A percentile compares a stretch with the other conserved stretches of the same genome.
Conservation (phyloP, 202 grass and related monocot genomes). For the Zoysia matrella region DNA sequence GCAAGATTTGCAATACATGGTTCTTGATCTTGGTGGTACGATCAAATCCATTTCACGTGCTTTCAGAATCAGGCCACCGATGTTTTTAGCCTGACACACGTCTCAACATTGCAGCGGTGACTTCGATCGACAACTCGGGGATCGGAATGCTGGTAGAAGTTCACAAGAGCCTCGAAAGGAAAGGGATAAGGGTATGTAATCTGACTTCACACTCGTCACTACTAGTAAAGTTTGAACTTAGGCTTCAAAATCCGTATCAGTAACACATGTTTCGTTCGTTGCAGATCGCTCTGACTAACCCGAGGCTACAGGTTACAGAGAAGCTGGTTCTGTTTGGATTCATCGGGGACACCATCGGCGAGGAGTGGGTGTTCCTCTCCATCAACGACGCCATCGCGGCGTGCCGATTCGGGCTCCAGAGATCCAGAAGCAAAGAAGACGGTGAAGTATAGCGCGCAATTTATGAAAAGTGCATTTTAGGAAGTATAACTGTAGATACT, state of each 20-base stretch:
- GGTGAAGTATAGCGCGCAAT: slow-evolving; percentile 47
- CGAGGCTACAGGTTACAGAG: slow-evolving; percentile 63
- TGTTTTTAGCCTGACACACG: not conserved
- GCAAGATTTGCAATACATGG: slow-evolving; percentile 62
- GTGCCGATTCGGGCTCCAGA: slow-evolving; percentile 66
- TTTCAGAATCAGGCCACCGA: not conserved
- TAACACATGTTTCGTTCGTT: not conserved
- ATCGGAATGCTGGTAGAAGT: slow-evolving; percentile 76
- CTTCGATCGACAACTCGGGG: slow-evolving; percentile 83
- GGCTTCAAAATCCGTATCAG: not conserved
- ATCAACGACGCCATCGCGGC: slow-evolving; percentile 69
- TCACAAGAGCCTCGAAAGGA: slow-evolving; percentile 58
- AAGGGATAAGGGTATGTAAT: slow-evolving; percentile 63
- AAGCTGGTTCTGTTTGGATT: slow-evolving; percentile 66
- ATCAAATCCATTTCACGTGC: slow-evolving; percentile 20
- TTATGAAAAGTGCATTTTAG: slow-evolving; percentile 14
- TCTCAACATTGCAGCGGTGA: slow-evolving; percentile 61
- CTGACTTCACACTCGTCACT: no score
- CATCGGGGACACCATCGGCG: slow-evolving; percentile 59
- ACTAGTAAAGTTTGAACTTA: not conserved
- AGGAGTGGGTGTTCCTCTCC: slow-evolving; percentile 76
- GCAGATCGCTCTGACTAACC: slow-evolving; percentile 79
- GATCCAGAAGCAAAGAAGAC: slow-evolving; percentile 49
- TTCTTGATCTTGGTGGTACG: slow-evolving; percentile 86
- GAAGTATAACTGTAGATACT: slow-evolving; percentile 40